Conservation (phyloP, 208 protist genomes). For the Wallacemonas rigidus region DNA sequence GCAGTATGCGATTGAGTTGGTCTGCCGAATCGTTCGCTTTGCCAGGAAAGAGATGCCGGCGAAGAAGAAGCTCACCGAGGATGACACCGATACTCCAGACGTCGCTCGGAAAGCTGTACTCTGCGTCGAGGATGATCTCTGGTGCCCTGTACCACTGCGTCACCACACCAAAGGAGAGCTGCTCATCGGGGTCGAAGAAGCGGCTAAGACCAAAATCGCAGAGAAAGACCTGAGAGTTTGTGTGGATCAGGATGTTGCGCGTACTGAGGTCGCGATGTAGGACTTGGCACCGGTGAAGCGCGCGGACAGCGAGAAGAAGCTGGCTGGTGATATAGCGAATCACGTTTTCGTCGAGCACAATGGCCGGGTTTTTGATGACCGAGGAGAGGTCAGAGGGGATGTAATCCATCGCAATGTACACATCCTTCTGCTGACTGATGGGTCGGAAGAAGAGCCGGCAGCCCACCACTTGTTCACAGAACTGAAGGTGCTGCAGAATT, state of each 20-base stretch:
- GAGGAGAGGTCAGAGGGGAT: constrained; percentile 83
- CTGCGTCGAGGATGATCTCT: constrained; percentile 90
- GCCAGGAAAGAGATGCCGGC: constrained; percentile 91
- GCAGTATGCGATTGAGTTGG: constrained; percentile 93
- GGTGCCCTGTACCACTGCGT: constrained; percentile 94
- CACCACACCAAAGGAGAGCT: constrained; percentile 90
- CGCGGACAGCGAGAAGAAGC: constrained; percentile 85
- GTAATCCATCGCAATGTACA: constrained; percentile 93
- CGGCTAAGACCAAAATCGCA: constrained; percentile 93
- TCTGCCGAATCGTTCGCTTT: constrained; percentile 94
- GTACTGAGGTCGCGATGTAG: constrained; percentile 90
- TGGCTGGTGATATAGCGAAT: constrained; percentile 89
- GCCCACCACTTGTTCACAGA: constrained; percentile 87
- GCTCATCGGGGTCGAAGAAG: constrained; percentile 92
- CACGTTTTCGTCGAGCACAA: constrained; percentile 74
- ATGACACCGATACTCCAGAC: constrained; percentile 92
- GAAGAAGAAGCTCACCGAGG: constrained; percentile 90
- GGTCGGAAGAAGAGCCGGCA: constrained; percentile 89
- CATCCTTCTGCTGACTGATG: constrained; percentile 88
- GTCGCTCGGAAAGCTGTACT: constrained; percentile 85
- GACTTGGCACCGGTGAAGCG: constrained; percentile 81
- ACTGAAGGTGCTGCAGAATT: constrained; percentile 85
- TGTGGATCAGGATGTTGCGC: constrained; percentile 90
- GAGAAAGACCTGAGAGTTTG: constrained; percentile 86
- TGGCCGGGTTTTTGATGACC: constrained; percentile 80